phyloP scores from a whole-genome alignment of 192 early-diverging fungal genomes.

The Podila minutissima region DNA sequence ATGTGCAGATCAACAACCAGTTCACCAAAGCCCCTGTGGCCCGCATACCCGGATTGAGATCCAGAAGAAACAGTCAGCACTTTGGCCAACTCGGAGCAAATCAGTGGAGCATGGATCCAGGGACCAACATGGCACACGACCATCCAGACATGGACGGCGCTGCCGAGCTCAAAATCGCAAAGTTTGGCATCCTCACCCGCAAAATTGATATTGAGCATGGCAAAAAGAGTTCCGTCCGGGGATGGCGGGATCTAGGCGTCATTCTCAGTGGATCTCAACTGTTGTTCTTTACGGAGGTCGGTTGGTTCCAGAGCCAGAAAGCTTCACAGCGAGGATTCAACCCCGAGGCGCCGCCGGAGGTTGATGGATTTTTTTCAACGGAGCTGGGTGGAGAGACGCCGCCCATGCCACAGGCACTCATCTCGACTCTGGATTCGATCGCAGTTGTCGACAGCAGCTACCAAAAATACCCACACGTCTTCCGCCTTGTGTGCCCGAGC shows the following conservation, averaged over 20 bases:
- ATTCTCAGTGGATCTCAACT: conserved; percentile 82
- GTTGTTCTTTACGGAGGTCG: conserved; percentile 73
- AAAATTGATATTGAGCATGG: conserved; percentile 78
- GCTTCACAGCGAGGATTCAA: conserved; percentile 23
- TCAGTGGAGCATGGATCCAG: not conserved
- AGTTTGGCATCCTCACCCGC: conserved; percentile 75
- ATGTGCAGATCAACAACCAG: conserved; percentile 51
- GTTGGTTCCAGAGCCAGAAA: conserved; percentile 59
- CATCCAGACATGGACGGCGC: conserved; percentile 20
- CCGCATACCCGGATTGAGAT: conserved; percentile 24
- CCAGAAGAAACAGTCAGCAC: conserved; percentile 15
- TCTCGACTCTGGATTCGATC: conserved; percentile 72
- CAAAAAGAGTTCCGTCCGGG: conserved; percentile 68
- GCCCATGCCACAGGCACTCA: conserved; percentile 54
- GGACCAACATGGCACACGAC: not conserved
- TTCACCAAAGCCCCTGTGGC: conserved; percentile 31
- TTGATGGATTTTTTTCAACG: conserved; percentile 25
- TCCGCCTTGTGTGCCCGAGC: conserved; percentile 74
- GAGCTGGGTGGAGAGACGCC: conserved; percentile 14
- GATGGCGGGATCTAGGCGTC: conserved; percentile 81
- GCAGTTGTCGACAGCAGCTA: conserved; percentile 75
- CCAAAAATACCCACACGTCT: conserved; percentile 84
- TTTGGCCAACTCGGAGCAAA: not conserved
- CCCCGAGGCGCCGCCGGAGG: conserved; percentile 27
- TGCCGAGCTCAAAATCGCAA: conserved; percentile 60